These are phyloP conservation scores for Aspergillus affinis DNA, from an alignment of 495 filamentous ascomycete species.

Conservation along the genomic window DNA sequence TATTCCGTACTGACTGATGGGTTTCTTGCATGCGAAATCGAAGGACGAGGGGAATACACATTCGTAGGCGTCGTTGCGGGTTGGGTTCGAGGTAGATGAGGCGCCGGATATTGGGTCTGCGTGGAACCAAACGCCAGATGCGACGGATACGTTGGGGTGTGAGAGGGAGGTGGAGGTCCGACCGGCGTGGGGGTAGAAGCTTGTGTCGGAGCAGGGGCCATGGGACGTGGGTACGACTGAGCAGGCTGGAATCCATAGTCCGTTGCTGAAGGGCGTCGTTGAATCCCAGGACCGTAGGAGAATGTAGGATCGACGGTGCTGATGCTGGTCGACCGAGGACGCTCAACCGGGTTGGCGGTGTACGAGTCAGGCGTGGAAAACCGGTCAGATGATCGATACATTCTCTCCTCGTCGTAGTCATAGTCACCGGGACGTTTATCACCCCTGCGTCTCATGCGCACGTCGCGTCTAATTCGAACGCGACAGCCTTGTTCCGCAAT, in stretches of 20 bases:
- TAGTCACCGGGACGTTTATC: constrained; percentile 66
- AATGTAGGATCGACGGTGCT: constrained; percentile 55
- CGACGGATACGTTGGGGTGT: constrained; percentile 35
- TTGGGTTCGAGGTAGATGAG: constrained; percentile 46
- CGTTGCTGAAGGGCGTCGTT: constrained; percentile 54
- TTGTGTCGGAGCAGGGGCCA: constrained; percentile 36
- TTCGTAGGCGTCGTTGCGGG: constrained; percentile 42
- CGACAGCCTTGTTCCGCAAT: constrained; percentile 97
- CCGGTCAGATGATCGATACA: constrained; percentile 58
- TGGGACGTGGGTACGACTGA: constrained; percentile 35
- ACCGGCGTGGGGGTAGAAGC: constrained; percentile 24
- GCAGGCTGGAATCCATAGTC: constrained; percentile 51
- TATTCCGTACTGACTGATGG: constrained; percentile 37
- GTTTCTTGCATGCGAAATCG: constrained; percentile 42
- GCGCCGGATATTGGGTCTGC: constrained; percentile 41
- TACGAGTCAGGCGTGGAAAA: constrained; percentile 55
- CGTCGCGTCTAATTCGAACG: constrained; percentile 93
- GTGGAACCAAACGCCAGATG: constrained; percentile 46
- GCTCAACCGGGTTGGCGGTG: constrained; percentile 44
- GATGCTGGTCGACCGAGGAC: constrained; percentile 75
- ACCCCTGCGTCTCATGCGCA: constrained; percentile 90
- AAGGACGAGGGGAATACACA: constrained; percentile 44
- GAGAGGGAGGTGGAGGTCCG: constrained; percentile 15
- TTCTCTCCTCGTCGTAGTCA: constrained; percentile 65
- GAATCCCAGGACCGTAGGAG: constrained; percentile 30